Base-by-base conservation (phyloP, 2,329 filamentous ascomycete genomes). In the Byssothecium circinans region DNA sequence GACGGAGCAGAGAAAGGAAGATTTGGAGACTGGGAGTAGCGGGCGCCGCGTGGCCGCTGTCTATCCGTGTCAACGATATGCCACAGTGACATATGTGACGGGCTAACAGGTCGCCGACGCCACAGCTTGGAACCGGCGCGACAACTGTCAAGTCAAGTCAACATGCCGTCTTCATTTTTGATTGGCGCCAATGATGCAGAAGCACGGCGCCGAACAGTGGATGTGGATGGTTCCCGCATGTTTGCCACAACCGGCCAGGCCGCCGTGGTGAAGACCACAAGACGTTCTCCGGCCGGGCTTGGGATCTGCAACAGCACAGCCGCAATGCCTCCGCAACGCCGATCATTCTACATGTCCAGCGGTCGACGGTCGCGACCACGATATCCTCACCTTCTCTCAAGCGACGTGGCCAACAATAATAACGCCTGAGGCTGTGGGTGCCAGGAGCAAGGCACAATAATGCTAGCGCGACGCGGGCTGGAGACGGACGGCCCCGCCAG, bases 1-100 rank as follows among this genome's bases (percentile, higher is more conserved):
- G n/a, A n/a, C n/a, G n/a, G n/a, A n/a, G n/a, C n/a, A n/a, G n/a
- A n/a, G 37, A 53, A 35, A 50, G 25, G 41, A 41, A 41, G 36
- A 36, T 38, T 37, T 46, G 22, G 35, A 17, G 37, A 44, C 43
- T 37, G 49, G 50, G 54, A 54, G 47, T 33, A 55, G 52, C 57
- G 54, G 51, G 47, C 54, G 62, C 61, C 57, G 62, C 61, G 61
- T 62, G 57, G 58, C 56, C 54, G 47, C 42, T 34, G 42, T 55
- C 41, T 57, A 43, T 44, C 36, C 43, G 54, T 49, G 41, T 50
- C 46, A 43, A 48, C 53, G 53, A 56, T 52, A 53, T 54, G 54
- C 50, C 50, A 47, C 45, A 47, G 40, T 25, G 11, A 35, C 35
- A 36, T 30, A 41, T 6, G 20, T 23, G 45, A n/a, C 29, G 14